Conservation (phyloP, 768 basidiomycete species). For the Clitopilus hobsonii region DNA sequence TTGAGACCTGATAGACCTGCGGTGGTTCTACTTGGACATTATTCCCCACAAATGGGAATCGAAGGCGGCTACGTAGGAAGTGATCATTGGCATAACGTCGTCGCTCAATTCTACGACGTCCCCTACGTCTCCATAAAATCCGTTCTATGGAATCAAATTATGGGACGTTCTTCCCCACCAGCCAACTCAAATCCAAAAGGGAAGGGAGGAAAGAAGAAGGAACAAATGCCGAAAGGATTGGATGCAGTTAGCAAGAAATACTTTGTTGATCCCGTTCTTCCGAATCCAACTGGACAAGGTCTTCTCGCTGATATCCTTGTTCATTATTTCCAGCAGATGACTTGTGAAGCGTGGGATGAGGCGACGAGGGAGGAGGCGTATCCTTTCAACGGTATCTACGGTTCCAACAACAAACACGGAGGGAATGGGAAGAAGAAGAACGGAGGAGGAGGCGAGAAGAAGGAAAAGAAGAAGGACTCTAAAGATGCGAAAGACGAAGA, state of each 20-base stretch:
- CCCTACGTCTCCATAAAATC: slow-evolving; percentile 89
- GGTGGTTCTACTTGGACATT: slow-evolving; percentile 92
- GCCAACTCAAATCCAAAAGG: background rate
- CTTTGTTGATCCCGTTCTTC: slow-evolving; percentile 80
- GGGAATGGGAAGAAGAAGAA: slow-evolving; percentile 16
- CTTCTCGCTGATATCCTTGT: slow-evolving; percentile 88
- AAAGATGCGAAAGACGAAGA: too few species aligned
- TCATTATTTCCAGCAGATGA: slow-evolving; percentile 86
- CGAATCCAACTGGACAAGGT: slow-evolving; percentile 76
- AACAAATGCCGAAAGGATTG: background rate
- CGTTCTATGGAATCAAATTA: slow-evolving; percentile 76
- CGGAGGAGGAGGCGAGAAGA: too few species aligned
- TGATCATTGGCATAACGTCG: slow-evolving; percentile 83
- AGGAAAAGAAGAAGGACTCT: too few species aligned
- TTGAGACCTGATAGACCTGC: slow-evolving; percentile 89
- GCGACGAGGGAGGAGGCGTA: too few species aligned
- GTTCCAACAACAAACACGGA: too few species aligned
- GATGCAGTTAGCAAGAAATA: slow-evolving; percentile 34
- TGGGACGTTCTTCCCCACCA: slow-evolving; percentile 27
- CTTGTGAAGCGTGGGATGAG: slow-evolving; percentile 81
- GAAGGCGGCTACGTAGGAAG: slow-evolving; percentile 83
- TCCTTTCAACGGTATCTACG: slow-evolving; percentile 32
- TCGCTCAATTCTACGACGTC: slow-evolving; percentile 96
- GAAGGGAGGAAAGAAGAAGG: background rate
- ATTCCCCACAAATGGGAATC: slow-evolving; percentile 79